A percentile compares a stretch with the other conserved stretches of the same genome.
phyloP scores from a whole-genome alignment of 2,329 filamentous ascomycete genomes.

The Didymella keratinophila region DNA sequence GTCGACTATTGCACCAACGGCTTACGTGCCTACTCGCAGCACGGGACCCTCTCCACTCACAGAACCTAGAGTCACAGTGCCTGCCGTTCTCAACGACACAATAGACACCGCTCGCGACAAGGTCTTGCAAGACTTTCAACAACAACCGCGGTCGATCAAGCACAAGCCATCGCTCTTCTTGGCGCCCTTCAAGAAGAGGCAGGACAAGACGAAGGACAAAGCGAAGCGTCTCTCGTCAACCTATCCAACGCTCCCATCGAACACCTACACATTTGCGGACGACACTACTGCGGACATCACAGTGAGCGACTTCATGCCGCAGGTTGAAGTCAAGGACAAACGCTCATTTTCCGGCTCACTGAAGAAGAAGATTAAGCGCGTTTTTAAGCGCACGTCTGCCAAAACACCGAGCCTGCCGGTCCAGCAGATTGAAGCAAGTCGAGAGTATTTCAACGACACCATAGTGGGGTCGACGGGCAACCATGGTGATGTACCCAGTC shows the following conservation, averaged over 20 bases:
- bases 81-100: constrained; percentile 34
- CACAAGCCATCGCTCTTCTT: constrained; percentile 56
- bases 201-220: constrained; percentile 39
- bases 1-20: neutral
- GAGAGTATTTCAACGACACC: constrained; percentile 44
- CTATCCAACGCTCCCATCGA: constrained; percentile 6
- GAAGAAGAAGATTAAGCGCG: constrained; percentile 66
- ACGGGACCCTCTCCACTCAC: constrained; percentile 31
- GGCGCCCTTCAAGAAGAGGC: constrained; percentile 55
- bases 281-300: constrained; percentile 23
- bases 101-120: constrained; percentile 50
- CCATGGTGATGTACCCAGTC: constrained; percentile 45
- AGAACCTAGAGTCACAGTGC: constrained; percentile 37
- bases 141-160: constrained; percentile 45
- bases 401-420: constrained; percentile 52
- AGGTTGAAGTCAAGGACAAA: constrained; percentile 60
- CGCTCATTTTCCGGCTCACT: constrained; percentile 70
- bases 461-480: constrained; percentile 33
- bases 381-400: constrained; percentile 59
- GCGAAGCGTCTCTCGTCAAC: constrained; percentile 18
- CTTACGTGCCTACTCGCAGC: constrained; percentile 15
- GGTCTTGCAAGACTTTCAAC: constrained; percentile 52
- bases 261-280: constrained; percentile 25
- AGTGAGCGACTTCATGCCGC: constrained; percentile 35
- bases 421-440: constrained; percentile 62